Evolutionary conservation across 805 yeast genomes (phyloP).

Genomic region (Ogataea polymorpha): DNA sequence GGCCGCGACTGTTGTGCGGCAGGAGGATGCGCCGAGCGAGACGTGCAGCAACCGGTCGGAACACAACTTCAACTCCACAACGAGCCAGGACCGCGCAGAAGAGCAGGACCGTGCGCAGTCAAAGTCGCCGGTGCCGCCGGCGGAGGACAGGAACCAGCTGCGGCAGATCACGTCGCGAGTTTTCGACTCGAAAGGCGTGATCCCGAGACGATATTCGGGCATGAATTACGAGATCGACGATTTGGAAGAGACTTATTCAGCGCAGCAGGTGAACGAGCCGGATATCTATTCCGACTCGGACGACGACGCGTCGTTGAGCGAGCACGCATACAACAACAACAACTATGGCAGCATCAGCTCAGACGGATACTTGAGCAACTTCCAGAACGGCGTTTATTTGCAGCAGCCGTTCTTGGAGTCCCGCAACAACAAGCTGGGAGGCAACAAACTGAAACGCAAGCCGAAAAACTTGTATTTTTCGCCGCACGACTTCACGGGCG

Average conservation of each 20-base stretch:
- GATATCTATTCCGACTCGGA: constrained; percentile 29
- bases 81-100: constrained; percentile 11
- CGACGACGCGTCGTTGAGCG: constrained; percentile 23
- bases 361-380: constrained; percentile 8
- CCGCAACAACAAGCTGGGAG: constrained; percentile 10
- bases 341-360: constrained; percentile 19
- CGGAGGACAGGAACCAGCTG: constrained; percentile 23
- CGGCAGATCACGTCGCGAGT: constrained; percentile 65
- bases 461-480: constrained; percentile 30
- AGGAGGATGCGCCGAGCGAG: constrained; percentile 20
- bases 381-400: constrained; percentile 1
- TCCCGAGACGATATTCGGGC: constrained; percentile 70
- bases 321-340: constrained; percentile 7
- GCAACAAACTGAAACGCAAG: constrained; percentile 20
- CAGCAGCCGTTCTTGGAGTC: constrained; percentile 17
- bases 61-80: constrained; percentile 15
- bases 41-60: constrained; percentile 21
- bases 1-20: background rate
- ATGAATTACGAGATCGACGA: constrained; percentile 47
- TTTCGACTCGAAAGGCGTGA: constrained; percentile 70
- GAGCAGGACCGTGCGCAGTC: constrained; percentile 1
- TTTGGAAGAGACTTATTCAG: constrained; percentile 37
- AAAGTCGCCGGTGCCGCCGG: constrained; percentile 3
- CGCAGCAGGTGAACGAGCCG: constrained; percentile 13
- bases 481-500: constrained; percentile 37